Conservation (phyloP, 1,284 basidiomycete genomes). For the Boletus mariae region DNA sequence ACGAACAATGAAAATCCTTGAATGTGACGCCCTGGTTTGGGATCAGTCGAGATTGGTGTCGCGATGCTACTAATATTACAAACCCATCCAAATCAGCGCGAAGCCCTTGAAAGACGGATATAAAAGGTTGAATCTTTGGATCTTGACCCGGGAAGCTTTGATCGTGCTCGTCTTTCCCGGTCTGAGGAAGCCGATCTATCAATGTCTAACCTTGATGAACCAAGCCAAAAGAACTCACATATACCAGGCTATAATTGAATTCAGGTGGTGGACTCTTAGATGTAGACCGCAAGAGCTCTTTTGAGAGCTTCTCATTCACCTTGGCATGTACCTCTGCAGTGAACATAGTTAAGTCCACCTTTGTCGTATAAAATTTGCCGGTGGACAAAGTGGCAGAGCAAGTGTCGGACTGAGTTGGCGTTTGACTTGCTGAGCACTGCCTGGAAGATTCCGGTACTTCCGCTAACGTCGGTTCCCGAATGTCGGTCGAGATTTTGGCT, state of each 20-base stretch:
- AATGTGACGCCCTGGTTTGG: constrained; percentile 26
- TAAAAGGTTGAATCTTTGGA: constrained; percentile 14
- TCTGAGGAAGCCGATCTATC: constrained; percentile 40
- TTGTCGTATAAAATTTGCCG: not conserved
- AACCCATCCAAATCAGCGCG: constrained; percentile 77
- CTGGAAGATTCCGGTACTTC: not conserved
- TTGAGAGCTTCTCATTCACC: constrained; percentile 62
- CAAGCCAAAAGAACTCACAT: constrained; percentile 44
- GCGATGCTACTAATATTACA: not conserved
- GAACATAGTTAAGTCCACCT: constrained; percentile 36
- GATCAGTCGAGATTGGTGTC: not conserved
- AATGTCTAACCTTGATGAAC: not conserved
- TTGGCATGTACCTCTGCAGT: constrained; percentile 73
- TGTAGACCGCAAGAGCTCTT: constrained; percentile 80
- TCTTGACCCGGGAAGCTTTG: constrained; percentile 39
- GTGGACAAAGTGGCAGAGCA: not conserved
- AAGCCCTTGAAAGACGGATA: constrained; percentile 77
- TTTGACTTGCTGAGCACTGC: not conserved
- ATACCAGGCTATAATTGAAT: constrained; percentile 82
- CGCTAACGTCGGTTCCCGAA: not conserved
- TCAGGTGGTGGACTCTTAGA: constrained; percentile 84
- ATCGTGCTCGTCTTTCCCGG: constrained; percentile 76
- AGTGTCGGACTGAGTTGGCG: not conserved
- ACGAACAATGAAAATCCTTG: constrained; percentile 72
- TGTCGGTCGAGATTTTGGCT: not conserved